Evolutionary conservation across 345 rosid species (phyloP), one percentile per base, ranked within the genome.

Genomic region (Camelina neglecta): DNA sequence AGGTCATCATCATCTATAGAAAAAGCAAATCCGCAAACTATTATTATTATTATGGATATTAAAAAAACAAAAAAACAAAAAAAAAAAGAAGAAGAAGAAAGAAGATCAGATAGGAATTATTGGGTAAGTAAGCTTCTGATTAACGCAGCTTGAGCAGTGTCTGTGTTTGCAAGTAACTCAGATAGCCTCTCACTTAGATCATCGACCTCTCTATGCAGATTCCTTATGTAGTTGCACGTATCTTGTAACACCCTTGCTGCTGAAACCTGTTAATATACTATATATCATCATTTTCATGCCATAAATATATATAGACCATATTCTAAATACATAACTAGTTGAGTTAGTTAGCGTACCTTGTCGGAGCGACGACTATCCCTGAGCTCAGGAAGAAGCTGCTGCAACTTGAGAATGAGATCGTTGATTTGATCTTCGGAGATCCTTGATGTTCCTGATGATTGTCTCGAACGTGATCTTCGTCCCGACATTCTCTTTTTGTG

Each of bases 401-500:
- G 98, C 71, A 93, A 70, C 83, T 90, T 87, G 69, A 90, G 79
- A 16, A 91, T 83, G 33, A 93, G 94, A 58, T 91, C 95, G 44
- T 82, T 81, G 81, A 93, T 89, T 83, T 91, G 98, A 50, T 93
- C 98, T 38, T 93, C 97, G 13, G 81, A 67, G 76, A 93, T 90
- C 45, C 87, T 82, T 1, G 97, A 80, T 73, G 57, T 72, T 60
- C 85, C 84, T 33, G 94, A 77, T 65, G 87, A 90, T 67, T 88
- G 83, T 4, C 97, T 86, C 1, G 98, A 86, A 67, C 88, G 85
- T 47, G 98, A 91, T 84, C 98, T 91, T 84, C 96, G 83, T 87
- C 86, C 85, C 2, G 98, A 89, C 98, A 93, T 93, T 81, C 69
- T 85, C 12, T 44, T 8, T 21, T 2, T 36, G 13, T 60, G 48